Evolutionary conservation across 2,329 filamentous ascomycete genomes (phyloP).

Genomic region (Cercospora janseana): DNA sequence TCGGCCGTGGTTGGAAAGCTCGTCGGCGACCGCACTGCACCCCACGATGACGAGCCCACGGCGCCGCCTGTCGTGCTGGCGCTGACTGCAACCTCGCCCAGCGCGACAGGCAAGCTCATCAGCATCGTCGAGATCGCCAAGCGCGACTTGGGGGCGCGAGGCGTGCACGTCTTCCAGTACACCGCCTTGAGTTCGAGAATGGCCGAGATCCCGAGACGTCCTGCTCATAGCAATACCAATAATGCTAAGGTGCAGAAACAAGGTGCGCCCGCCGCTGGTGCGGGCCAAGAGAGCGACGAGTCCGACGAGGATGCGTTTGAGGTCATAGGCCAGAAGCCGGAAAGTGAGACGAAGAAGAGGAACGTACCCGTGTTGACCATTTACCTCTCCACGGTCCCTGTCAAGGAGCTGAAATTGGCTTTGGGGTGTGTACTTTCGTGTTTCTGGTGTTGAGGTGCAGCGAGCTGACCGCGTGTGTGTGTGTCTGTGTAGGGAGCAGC

Average conservation of each 20-base stretch:
- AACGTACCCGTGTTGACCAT: conserved; percentile 58
- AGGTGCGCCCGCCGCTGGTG: neutral
- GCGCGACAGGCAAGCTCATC: conserved; percentile 61
- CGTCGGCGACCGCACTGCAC: neutral
- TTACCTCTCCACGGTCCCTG: conserved; percentile 55
- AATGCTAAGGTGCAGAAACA: neutral
- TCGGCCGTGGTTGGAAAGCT: conserved; percentile 30
- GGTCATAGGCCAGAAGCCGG: conserved; percentile 32
- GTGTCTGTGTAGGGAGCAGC: conserved; percentile 20
- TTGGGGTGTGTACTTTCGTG: conserved; percentile 39
- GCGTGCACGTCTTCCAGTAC: conserved; percentile 47
- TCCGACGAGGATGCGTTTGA: conserved; percentile 33
- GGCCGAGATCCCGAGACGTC: conserved; percentile 27
- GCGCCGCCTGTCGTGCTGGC: conserved; percentile 39
- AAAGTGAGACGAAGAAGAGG: conserved; percentile 52
- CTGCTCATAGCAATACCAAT: neutral
- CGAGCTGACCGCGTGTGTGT: too few species aligned
- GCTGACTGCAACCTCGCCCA: conserved; percentile 40
- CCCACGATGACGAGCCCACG: conserved; percentile 23
- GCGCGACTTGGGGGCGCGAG: conserved; percentile 43
- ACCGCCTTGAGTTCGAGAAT: conserved; percentile 30
- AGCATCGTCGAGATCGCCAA: conserved; percentile 63
- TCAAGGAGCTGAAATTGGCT: conserved; percentile 56
- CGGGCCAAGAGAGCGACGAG: conserved; percentile 14
- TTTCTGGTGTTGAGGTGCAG: conserved; percentile 8